phyloP scores from a whole-genome alignment of 345 rosid genomes.

The Streptanthus diversifolius region DNA sequence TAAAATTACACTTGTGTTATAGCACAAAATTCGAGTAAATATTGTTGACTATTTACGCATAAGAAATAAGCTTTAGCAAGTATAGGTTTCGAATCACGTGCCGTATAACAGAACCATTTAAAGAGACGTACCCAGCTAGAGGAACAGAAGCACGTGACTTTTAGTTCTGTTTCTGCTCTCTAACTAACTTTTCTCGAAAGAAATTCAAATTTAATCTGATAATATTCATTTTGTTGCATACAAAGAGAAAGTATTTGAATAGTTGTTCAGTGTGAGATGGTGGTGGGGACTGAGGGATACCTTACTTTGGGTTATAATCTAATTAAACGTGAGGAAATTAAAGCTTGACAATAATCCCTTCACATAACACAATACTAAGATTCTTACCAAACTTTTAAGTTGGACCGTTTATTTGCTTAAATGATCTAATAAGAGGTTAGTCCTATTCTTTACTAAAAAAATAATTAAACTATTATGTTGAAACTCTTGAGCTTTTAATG shows the following conservation, averaged over 20 bases:
- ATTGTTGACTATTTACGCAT: neutral
- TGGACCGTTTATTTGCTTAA: neutral
- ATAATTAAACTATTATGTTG: neutral
- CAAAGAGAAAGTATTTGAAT: conserved; percentile 12
- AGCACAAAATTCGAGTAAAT: neutral
- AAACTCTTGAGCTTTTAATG: neutral
- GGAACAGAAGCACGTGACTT: conserved; percentile 32
- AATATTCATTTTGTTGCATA: neutral
- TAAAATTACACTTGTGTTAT: neutral
- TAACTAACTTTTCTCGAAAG: neutral
- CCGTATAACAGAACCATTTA: conserved; percentile 16
- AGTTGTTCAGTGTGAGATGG: conserved; percentile 5
- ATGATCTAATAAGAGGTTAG: neutral
- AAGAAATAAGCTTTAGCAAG: neutral
- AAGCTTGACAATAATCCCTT: neutral
- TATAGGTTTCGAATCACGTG: conserved; percentile 31
- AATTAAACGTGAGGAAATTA: neutral
- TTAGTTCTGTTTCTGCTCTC: conserved; percentile 11
- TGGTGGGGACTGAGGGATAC: neutral
- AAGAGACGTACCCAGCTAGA: conserved; percentile 20
- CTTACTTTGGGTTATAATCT: conserved; percentile 13
- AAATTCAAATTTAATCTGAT: neutral
- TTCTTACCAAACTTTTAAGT: neutral
- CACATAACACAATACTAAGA: neutral
- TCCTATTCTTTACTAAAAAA: neutral